Evolutionary conservation across 805 yeast species (phyloP).

Genomic region (Candida pini): DNA sequence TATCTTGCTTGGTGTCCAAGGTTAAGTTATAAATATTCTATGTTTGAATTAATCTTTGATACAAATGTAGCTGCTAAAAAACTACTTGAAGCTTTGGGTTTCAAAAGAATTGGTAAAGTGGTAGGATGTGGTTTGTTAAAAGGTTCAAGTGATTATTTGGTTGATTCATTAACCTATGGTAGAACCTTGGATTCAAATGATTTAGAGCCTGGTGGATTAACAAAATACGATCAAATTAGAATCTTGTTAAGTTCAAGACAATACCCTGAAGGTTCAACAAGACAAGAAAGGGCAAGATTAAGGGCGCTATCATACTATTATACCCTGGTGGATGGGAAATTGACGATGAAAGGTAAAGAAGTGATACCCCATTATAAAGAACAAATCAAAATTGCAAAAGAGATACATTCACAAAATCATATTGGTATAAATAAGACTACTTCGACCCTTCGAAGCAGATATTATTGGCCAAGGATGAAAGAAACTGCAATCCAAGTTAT

Average conservation of each 20-base stretch:
- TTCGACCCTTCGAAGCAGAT: slow-evolving; percentile 65
- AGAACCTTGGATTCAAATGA: slow-evolving; percentile 55
- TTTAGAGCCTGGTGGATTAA: slow-evolving; percentile 39
- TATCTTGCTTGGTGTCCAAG: slow-evolving; percentile 87
- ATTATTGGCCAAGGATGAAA: slow-evolving; percentile 89
- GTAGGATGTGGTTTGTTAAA: slow-evolving; percentile 86
- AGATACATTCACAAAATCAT: slow-evolving; percentile 62
- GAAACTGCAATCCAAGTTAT: slow-evolving; percentile 79
- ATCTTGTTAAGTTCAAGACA: slow-evolving; percentile 76
- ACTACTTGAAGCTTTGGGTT: slow-evolving; percentile 70
- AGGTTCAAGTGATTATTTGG: slow-evolving; percentile 70
- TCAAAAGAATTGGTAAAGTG: slow-evolving; percentile 72
- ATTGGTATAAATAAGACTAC: slow-evolving; percentile 90
- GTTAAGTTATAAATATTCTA: slow-evolving; percentile 78
- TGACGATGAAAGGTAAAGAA: slow-evolving; percentile 72
- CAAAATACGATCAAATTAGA: slow-evolving; percentile 64
- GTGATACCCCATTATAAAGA: slow-evolving; percentile 74
- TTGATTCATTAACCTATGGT: slow-evolving; percentile 84
- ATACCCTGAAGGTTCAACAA: slow-evolving; percentile 77
- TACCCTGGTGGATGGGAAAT: slow-evolving; percentile 60
- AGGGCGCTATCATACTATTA: slow-evolving; percentile 79
- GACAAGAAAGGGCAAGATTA: slow-evolving; percentile 83
- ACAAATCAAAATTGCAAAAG: slow-evolving; percentile 70
- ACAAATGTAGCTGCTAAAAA: slow-evolving; percentile 78
- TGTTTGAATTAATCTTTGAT: slow-evolving; percentile 83